phyloP scores from a whole-genome alignment of 75 land plant genomes.

The Selaginella moellendorffii region DNA sequence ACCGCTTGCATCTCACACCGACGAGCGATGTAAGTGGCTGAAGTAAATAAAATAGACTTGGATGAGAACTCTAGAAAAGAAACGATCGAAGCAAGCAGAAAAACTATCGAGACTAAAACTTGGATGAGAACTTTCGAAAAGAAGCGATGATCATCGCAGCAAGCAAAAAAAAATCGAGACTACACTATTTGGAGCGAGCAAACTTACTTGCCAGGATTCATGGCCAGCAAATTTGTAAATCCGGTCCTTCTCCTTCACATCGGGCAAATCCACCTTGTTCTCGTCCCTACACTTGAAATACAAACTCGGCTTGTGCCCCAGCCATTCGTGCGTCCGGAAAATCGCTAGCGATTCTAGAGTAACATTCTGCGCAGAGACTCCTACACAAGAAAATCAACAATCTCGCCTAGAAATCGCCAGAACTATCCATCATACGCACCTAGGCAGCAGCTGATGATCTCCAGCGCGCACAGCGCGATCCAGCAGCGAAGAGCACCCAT shows the following conservation, averaged over 20 bases:
- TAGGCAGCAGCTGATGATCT: too few species aligned
- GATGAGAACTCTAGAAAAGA: background rate
- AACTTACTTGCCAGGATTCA: constrained; percentile 94
- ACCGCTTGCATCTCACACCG: constrained; percentile 69
- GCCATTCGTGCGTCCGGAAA: constrained; percentile 63
- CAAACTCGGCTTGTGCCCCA: constrained; percentile 37
- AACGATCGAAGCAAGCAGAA: constrained; percentile 1
- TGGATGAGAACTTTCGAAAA: background rate
- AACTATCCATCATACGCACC: too few species aligned
- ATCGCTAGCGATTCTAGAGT: constrained; percentile 58
- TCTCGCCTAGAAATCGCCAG: too few species aligned
- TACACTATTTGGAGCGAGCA: background rate
- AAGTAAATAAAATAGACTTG: constrained; percentile 6
- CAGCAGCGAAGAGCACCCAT: too few species aligned
- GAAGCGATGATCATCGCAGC: background rate
- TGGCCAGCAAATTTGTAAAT: constrained; percentile 53
- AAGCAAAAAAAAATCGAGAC: background rate
- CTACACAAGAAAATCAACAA: too few species aligned
- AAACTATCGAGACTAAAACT: background rate
- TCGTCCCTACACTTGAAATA: constrained; percentile 72
- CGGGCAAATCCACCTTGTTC: constrained; percentile 50
- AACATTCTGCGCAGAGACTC: constrained; percentile 37
- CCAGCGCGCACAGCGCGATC: too few species aligned
- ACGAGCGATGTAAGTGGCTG: constrained; percentile 75
- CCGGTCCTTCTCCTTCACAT: constrained; percentile 36